A percentile compares a stretch with the other conserved stretches of the same genome.
Conservation (phyloP, 129 eudicot species). For the Centrapalus pauciflorus region DNA sequence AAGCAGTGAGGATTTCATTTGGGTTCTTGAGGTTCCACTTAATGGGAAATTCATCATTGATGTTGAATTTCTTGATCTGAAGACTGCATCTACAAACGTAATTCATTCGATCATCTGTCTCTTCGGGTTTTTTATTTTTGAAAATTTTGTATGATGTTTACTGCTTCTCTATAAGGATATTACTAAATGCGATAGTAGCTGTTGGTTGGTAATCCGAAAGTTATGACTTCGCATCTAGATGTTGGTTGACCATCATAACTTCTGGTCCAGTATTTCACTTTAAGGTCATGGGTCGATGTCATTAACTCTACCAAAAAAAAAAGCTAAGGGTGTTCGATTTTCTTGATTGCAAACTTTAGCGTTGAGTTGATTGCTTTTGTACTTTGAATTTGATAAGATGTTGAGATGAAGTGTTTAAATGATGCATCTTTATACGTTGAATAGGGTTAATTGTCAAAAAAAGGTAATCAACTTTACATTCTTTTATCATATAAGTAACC, state of each 20-base stretch:
- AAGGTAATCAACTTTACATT: too few species aligned
- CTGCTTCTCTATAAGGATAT: background rate
- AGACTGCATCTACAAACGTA: slow-evolving; percentile 67
- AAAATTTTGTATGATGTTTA: slow-evolving; percentile 1
- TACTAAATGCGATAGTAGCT: slow-evolving; percentile 12
- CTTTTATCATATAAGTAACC: too few species aligned
- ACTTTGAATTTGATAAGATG: background rate
- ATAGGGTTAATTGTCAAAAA: too few species aligned
- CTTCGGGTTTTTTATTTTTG: background rate
- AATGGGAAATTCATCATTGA: slow-evolving; percentile 89
- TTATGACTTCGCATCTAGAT: slow-evolving; percentile 8
- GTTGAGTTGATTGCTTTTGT: background rate
- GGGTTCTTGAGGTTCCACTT: slow-evolving; percentile 80
- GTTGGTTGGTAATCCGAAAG: slow-evolving; percentile 20
- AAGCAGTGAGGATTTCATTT: slow-evolving; percentile 78
- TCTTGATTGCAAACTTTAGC: background rate
- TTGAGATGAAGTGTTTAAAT: background rate
- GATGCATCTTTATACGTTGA: background rate
- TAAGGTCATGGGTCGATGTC: slow-evolving; percentile 13
- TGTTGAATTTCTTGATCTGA: slow-evolving; percentile 90
- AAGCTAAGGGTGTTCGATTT: background rate
- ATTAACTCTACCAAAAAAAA: slow-evolving; percentile 4
- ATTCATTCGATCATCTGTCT: background rate
- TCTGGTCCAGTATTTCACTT: background rate
- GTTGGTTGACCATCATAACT: slow-evolving; percentile 15